Evolutionary conservation across 805 yeast species (phyloP), one percentile per base, ranked within the genome.

Genomic region (Metschnikowia proteae): DNA sequence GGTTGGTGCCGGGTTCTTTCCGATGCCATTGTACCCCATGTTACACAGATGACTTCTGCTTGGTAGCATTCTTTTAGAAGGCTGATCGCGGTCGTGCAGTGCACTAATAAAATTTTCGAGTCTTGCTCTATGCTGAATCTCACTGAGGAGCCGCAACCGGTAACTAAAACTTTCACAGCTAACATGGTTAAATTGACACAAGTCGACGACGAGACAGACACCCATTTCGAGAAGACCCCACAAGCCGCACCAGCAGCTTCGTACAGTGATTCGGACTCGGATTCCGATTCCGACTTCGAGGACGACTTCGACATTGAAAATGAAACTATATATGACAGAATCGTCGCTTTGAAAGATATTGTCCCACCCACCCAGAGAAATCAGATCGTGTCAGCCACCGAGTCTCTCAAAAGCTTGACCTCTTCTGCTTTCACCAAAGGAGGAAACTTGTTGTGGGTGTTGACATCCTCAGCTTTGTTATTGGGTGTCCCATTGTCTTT

Each of bases 401-500:
- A 60, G 42, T 45, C 56, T 31, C 53, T 66, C 39, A 60, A 60
- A 50, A 53, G 57, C 11, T 56, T 49, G 33, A 60, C 82, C 34
- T 68, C 70, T 49, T 50, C 75, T 31, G 76, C 81, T 32, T 71
- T 83, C 47, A 62, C 74, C 52, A 82, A 81, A 57, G 75, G 87
- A 52, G 97, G 97, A 52, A 78, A 79, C 58, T 73, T 86, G 35
- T 76, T 91, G 57, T 94, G 98, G 98, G 79, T 86, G 52, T 56
- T 88, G 49, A 83, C 97, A 9, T 84, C 98, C 9, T 80, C 94
- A 37, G 83, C 88, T 37, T 73, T 94, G 60, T 79, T 94, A 54
- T 75, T 94, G 60, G 97, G 97, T 66, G 96, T 90, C 41, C 99
- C 99, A 55, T 78, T 88, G 60, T 84, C 96, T 6, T 76, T 94